Percentiles rank a stretch among this genome's conserved stretches.
Conservation (phyloP, 257 asterid genomes). For the Voacanga thouarsii region DNA sequence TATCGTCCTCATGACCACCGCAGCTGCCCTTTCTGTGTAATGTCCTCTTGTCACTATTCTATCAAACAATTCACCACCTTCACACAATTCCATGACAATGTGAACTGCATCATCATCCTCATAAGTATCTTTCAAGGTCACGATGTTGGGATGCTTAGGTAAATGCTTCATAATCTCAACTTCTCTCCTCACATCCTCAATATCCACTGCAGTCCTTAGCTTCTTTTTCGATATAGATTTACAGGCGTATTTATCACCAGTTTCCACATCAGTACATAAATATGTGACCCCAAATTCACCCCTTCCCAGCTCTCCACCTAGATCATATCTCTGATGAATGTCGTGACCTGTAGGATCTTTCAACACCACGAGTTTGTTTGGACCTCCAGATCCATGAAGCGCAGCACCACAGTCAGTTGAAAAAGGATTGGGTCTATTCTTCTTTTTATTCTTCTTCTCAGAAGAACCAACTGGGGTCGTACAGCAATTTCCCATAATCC, state of each 20-base stretch:
- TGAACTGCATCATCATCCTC: slow-evolving; percentile 61
- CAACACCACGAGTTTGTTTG: slow-evolving; percentile 43
- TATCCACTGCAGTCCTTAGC: slow-evolving; percentile 46
- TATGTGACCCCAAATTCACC: slow-evolving; percentile 68
- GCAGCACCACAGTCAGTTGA: slow-evolving; percentile 43
- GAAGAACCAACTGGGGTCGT: slow-evolving; percentile 40
- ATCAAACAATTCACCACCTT: slow-evolving; percentile 60
- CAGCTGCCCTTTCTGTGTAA: slow-evolving; percentile 62
- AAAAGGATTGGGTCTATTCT: slow-evolving; percentile 50
- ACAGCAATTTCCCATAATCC: slow-evolving; percentile 63
- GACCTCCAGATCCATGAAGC: slow-evolving; percentile 37
- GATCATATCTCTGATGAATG: slow-evolving; percentile 39
- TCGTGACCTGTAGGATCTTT: slow-evolving; percentile 50
- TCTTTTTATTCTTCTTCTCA: slow-evolving; percentile 31
- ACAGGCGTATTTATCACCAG: slow-evolving; percentile 50
- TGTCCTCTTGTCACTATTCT: slow-evolving; percentile 58
- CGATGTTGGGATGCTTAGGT: slow-evolving; percentile 53
- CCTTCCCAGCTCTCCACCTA: slow-evolving; percentile 68
- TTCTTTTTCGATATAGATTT: slow-evolving; percentile 59
- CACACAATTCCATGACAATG: slow-evolving; percentile 59
- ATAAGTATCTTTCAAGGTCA: slow-evolving; percentile 47
- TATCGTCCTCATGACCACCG: slow-evolving; percentile 50
- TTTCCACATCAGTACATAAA: slow-evolving; percentile 46
- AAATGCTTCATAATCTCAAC: slow-evolving; percentile 59
- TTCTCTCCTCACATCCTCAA: slow-evolving; percentile 63